Percentiles rank a stretch among this genome's conserved stretches.
These are phyloP conservation scores for Cardiospermum halicacabum DNA, from an alignment of 345 rosid genomes.

Conservation along the genomic window DNA sequence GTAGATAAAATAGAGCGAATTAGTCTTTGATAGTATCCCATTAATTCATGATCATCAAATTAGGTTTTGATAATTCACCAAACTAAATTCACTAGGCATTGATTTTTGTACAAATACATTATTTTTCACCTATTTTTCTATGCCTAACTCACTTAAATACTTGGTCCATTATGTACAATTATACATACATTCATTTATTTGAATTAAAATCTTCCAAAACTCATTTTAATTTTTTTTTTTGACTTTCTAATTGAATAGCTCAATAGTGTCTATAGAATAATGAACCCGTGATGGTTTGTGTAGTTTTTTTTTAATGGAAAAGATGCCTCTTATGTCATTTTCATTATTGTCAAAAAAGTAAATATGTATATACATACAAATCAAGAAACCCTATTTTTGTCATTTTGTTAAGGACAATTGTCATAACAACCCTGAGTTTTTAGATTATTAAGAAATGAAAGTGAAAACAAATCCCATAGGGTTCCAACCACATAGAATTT, in stretches of 20 bases:
- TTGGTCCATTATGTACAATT: not conserved
- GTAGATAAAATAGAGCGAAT: too few species aligned
- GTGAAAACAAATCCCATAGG: too few species aligned
- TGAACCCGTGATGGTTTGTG: conserved; percentile 2
- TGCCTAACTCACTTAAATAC: conserved; percentile 15
- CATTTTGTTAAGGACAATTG: not conserved
- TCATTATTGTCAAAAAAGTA: not conserved
- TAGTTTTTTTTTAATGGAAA: not conserved
- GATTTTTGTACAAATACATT: conserved; percentile 16
- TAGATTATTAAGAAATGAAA: too few species aligned
- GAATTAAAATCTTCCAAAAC: not conserved
- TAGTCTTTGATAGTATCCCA: too few species aligned
- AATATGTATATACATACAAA: not conserved
- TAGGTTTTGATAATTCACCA: conserved; percentile 15
- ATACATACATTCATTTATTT: not conserved
- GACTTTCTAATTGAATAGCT: not conserved
- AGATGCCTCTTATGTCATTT: conserved; percentile 10
- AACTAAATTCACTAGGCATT: not conserved
- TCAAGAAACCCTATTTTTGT: not conserved
- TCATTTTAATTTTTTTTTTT: not conserved
- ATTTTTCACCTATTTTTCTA: not conserved
- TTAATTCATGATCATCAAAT: not conserved
- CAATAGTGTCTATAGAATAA: not conserved
- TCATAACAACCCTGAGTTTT: too few species aligned
- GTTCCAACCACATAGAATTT: too few species aligned